Percentiles rank a stretch among this genome's conserved stretches.
phyloP scores from a whole-genome alignment of 768 basidiomycete genomes.

The Leccinum arenicola region DNA sequence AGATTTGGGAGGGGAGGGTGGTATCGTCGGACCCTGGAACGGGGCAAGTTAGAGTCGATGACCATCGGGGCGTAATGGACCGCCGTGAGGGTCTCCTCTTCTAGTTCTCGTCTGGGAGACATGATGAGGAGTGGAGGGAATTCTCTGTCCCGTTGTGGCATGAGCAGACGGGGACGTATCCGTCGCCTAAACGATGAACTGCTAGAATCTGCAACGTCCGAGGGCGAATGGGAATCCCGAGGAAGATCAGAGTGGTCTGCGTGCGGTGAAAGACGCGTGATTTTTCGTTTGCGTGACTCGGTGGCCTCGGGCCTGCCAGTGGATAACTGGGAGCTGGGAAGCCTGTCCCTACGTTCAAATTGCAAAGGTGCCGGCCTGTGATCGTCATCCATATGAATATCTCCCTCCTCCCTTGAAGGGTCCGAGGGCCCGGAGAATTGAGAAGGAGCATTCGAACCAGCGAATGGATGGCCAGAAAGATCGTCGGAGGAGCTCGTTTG shows the following conservation, averaged over 20 bases:
- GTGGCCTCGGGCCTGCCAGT: neutral
- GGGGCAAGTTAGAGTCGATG: neutral
- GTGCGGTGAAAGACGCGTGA: neutral
- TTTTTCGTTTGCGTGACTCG: slow-evolving; percentile 20
- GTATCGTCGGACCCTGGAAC: neutral
- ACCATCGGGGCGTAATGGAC: neutral
- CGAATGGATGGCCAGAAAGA: neutral
- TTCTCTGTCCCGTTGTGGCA: slow-evolving; percentile 6
- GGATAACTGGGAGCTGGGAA: neutral
- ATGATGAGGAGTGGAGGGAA: slow-evolving; percentile 25
- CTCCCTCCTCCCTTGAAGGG: neutral
- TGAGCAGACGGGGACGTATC: slow-evolving; percentile 8
- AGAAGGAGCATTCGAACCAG: neutral
- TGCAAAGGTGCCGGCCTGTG: neutral
- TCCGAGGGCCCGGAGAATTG: neutral
- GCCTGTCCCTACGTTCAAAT: neutral
- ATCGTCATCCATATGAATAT: neutral
- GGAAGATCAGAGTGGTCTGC: neutral
- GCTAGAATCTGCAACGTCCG: neutral
- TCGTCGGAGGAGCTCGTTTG: neutral
- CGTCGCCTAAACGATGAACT: neutral
- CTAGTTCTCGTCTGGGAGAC: slow-evolving; percentile 8
- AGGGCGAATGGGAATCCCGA: neutral
- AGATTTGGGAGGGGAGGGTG: neutral
- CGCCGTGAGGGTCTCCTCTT: slow-evolving; percentile 4